A percentile compares a stretch with the other conserved stretches of the same genome.
Evolutionary conservation across 148 eudicot species (phyloP).

Genomic region (Rhododendron simsii): DNA sequence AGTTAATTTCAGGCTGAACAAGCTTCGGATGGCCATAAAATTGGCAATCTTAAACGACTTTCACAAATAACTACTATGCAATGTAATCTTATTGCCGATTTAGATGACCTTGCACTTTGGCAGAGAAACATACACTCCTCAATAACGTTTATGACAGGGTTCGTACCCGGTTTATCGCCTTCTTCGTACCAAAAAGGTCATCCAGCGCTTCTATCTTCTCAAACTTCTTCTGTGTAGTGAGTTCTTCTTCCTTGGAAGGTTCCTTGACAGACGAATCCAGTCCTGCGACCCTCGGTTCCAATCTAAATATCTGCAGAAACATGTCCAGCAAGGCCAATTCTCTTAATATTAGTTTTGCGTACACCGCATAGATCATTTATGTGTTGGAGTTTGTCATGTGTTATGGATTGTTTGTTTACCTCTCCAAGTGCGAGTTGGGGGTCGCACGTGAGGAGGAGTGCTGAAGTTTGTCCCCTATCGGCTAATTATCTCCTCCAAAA

Average conservation of each 20-base stretch:
- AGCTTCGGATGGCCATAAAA: not conserved
- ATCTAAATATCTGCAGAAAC: constrained; percentile 60
- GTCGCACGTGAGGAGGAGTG: no score
- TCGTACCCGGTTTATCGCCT: constrained; percentile 33
- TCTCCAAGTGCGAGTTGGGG: no score
- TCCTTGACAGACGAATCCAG: constrained; percentile 27
- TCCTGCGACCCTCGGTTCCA: constrained; percentile 57
- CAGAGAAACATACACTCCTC: not conserved
- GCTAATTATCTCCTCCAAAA: no score
- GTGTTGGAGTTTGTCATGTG: no score
- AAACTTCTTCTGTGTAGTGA: constrained; percentile 23
- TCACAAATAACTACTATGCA: not conserved
- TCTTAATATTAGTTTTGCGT: not conserved
- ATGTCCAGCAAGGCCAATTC: not conserved
- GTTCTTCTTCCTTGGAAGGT: constrained; percentile 33
- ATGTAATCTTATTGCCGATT: not conserved
- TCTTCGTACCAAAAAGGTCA: constrained; percentile 33
- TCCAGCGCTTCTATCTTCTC: constrained; percentile 23
- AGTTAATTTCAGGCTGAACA: not conserved
- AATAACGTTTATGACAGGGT: not conserved
- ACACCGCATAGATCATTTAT: not conserved
- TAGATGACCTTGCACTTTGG: not conserved
- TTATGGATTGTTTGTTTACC: no score
- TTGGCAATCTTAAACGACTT: not conserved
- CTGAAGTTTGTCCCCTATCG: no score